phyloP scores from a whole-genome alignment of 1,284 basidiomycete genomes.

The Gymnopus androsaceus region DNA sequence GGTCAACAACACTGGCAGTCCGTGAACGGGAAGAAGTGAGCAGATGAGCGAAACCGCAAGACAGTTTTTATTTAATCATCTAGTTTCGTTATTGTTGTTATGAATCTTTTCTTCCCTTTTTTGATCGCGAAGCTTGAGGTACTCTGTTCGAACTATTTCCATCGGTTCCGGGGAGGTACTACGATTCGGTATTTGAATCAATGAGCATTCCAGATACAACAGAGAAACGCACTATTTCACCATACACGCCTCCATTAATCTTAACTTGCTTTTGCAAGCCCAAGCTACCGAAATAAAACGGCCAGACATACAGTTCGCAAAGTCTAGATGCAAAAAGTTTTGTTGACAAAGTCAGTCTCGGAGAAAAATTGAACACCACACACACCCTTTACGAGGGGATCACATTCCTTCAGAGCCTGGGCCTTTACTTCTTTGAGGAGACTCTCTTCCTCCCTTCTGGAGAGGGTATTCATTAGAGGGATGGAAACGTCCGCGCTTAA shows the following conservation, averaged over 20 bases:
- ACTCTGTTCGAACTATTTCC: conserved; percentile 71
- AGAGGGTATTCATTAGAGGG: conserved; percentile 75
- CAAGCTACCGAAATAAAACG: conserved; percentile 84
- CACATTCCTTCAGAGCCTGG: conserved; percentile 78
- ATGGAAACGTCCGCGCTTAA: conserved; percentile 5
- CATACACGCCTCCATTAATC: conserved; percentile 79
- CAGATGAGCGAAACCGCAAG: background rate
- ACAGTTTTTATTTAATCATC: background rate
- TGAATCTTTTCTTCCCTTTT: conserved; percentile 31
- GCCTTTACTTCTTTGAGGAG: conserved; percentile 82
- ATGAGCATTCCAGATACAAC: background rate
- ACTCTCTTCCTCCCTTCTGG: conserved; percentile 85
- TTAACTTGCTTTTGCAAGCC: conserved; percentile 74
- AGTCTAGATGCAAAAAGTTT: conserved; percentile 50
- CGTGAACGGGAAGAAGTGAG: conserved; percentile 46
- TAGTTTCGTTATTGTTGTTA: background rate
- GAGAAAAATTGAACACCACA: conserved; percentile 2
- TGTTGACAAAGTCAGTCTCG: background rate
- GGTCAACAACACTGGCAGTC: conserved; percentile 56
- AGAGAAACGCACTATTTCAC: conserved; percentile 66
- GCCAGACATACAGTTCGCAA: conserved; percentile 81
- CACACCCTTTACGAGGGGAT: conserved; percentile 73
- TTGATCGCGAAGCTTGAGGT: conserved; percentile 63
- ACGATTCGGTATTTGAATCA: conserved; percentile 6
- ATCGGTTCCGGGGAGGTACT: conserved; percentile 76